Evolutionary conservation across 2,329 filamentous ascomycete genomes (phyloP), one percentile per base, ranked within the genome.

Genomic region (Septoria linicola): DNA sequence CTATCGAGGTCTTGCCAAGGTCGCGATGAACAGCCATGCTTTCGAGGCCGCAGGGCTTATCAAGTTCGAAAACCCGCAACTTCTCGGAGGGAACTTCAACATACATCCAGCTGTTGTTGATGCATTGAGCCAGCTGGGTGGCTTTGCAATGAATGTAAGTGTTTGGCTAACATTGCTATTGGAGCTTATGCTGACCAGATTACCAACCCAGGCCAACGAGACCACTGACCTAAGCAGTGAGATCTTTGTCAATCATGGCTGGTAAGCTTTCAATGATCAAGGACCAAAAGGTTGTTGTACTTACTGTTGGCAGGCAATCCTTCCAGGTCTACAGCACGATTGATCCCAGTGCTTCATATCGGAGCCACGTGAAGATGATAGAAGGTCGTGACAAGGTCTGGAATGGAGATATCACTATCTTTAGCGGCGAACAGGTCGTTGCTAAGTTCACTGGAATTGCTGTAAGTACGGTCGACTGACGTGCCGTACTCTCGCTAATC

Each of bases 241-340:
- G 42, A 66, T 68, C 47, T 71, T 57, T 43, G 60, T 71, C 43
- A 71, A 68, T 10, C 67, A 68, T 6, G 66, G 67, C 2, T 70
- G 67, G 60, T n/a, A n/a, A n/a, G n/a, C n/a, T n/a, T n/a, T n/a
- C n/a, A n/a, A n/a, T n/a, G n/a, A n/a, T n/a, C n/a, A n/a, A n/a
- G n/a, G n/a, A n/a, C n/a, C n/a, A n/a, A n/a, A n/a, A n/a, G n/a
- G n/a, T n/a, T n/a, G n/a, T n/a, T n/a, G n/a, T n/a, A n/a, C n/a
- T n/a, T n/a, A n/a, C n/a, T n/a, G n/a, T n/a, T n/a, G n/a, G 54
- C 54, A 3, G 56, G 55, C n/a, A n/a, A n/a, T n/a, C n/a, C 8
- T 55, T 66, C 34, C 42, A 50, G 20, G 16, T 50, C 17, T 50
- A 30, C 21, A 14, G 46, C 10, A 1, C 6, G 6, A 41, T 41